These are phyloP conservation scores for Solanum paucissectum DNA, from an alignment of 257 asterid species.

Conservation along the genomic window DNA sequence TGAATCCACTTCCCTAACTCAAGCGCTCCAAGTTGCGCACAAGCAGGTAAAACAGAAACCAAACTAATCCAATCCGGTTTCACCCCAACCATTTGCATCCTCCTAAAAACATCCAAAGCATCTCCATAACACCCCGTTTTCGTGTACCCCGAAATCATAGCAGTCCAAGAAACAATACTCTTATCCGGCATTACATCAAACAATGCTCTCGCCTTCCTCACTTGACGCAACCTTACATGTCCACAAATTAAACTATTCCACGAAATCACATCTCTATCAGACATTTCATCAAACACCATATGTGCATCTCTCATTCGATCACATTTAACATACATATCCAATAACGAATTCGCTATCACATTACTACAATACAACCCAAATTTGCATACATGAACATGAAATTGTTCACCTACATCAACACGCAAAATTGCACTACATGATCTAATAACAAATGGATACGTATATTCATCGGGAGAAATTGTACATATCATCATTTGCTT, in stretches of 20 bases:
- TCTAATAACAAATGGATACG: conserved; percentile 64
- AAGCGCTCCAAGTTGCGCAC: conserved; percentile 63
- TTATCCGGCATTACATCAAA: conserved; percentile 51
- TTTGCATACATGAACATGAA: conserved; percentile 47
- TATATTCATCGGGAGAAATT: conserved; percentile 40
- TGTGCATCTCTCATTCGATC: conserved; percentile 35
- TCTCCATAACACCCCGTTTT: conserved; percentile 39
- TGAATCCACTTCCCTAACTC: conserved; percentile 79
- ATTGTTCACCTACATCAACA: conserved; percentile 33
- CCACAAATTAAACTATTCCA: conserved; percentile 70
- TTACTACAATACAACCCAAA: conserved; percentile 26
- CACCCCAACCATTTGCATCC: conserved; percentile 58
- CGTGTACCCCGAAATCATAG: conserved; percentile 66
- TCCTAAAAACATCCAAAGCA: conserved; percentile 56
- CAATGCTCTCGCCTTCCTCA: conserved; percentile 40
- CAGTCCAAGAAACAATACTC: conserved; percentile 62
- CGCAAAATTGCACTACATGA: conserved; percentile 47
- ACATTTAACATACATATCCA: conserved; percentile 67
- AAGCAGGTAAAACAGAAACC: conserved; percentile 58
- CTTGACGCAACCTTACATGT: conserved; percentile 45
- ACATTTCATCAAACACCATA: conserved; percentile 55
- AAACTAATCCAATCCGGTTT: conserved; percentile 76
- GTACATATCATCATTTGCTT: conserved; percentile 34
- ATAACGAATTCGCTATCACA: conserved; percentile 33
- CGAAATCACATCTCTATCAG: conserved; percentile 54